Evolutionary conservation across 2,329 filamentous ascomycete genomes (phyloP).

Genomic region (Catunica adiposa): DNA sequence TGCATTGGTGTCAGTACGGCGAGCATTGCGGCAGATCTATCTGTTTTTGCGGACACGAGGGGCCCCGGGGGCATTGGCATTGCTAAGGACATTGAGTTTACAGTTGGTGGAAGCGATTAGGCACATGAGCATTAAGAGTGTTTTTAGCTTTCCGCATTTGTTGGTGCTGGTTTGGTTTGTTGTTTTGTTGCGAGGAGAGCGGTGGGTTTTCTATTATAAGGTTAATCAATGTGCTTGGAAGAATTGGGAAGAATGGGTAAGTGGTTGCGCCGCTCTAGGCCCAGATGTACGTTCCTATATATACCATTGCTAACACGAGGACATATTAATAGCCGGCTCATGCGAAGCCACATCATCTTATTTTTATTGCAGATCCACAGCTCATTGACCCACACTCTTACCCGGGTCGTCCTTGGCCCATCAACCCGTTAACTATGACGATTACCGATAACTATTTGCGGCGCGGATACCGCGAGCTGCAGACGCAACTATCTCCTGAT

Average conservation of each 20-base stretch:
- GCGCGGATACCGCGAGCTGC: conserved; percentile 64
- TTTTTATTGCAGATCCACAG: conserved; percentile 80
- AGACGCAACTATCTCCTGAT: conserved; percentile 62
- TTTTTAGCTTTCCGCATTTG: conserved; percentile 45
- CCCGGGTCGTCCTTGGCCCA: conserved; percentile 53
- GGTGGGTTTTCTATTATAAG: conserved; percentile 54
- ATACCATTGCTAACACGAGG: too few species aligned
- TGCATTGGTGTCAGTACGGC: not conserved
- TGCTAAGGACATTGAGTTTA: not conserved
- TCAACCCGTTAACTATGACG: conserved; percentile 35
- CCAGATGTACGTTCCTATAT: too few species aligned
- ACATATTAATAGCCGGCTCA: conserved; percentile 60
- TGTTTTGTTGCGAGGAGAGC: conserved; percentile 70
- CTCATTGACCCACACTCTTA: conserved; percentile 93
- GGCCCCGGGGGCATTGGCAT: not conserved
- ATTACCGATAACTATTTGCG: conserved; percentile 83
- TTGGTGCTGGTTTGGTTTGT: conserved; percentile 60
- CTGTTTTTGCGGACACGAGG: not conserved
- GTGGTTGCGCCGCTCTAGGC: conserved; percentile 16
- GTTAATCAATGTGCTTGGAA: conserved; percentile 65
- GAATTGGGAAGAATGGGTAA: conserved; percentile 85
- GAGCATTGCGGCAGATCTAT: not conserved
- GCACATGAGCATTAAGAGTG: conserved; percentile 12
- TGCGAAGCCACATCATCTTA: conserved; percentile 66
- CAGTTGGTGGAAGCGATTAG: not conserved